Base-by-base conservation (phyloP, 2,329 filamentous ascomycete genomes). In the Colletotrichum gloeosporioides region DNA sequence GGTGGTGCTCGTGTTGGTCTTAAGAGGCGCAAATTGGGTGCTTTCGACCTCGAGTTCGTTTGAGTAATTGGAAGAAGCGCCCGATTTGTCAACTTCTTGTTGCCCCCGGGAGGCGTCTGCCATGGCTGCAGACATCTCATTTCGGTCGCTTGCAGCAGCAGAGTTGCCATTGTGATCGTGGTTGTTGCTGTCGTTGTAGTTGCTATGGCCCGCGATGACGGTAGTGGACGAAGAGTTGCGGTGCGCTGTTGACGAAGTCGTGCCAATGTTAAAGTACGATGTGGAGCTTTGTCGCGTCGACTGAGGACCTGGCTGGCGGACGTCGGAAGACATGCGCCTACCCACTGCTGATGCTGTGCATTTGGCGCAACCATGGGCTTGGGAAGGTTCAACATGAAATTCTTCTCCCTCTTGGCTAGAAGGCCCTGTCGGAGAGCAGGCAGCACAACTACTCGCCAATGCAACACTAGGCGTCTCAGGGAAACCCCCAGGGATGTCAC, bases 401-500 rank as follows among this genome's bases (percentile, higher is more conserved):
- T 13, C 29, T 4, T 68, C 31, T 15, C 57, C 59, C 4, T 18
- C 59, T 18, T 64, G 22, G n/a, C 27, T 27, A 15, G 59, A 49
- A 18, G 53, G 27, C 15, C 27, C 36, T 32, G 77, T 76, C 5
- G 76, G 69, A 13, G 76, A 77, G 18, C 29, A 34, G 12, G 72
- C 63, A 36, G 55, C 49, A 13, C 77, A 76, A 18, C 73, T 72
- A 12, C 73, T 73, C 13, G 79, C 76, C 6, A 77, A 74, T 10
- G 79, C 78, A 22, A 70, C 34, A 44, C 75, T 78, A 5, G 80
- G 80, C 4, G 83, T 84, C 75, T 82, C 81, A 6, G 82, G 82
- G 34, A 80, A 84, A 4, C 82, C 83, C 44, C 83, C 83, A 34
- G 83, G 83, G 29, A 84, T 73, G 72, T 83, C 82, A 22, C 76